Percentiles rank a stretch among this genome's conserved stretches.
Evolutionary conservation across 1,284 basidiomycete species (phyloP).

Genomic region (Cryptococcus floricola): DNA sequence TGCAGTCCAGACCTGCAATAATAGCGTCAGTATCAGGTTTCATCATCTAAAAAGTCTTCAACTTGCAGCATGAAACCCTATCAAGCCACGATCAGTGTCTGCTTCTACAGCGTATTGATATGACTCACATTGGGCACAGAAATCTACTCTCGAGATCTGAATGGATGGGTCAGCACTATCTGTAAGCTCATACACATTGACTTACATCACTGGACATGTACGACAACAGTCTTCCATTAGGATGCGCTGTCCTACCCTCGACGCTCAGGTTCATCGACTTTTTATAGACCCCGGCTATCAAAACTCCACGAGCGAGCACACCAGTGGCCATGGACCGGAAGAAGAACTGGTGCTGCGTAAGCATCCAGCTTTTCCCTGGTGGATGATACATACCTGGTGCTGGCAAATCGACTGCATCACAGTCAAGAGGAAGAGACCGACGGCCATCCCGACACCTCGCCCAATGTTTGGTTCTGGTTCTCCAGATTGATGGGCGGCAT

Average conservation of each 20-base stretch:
- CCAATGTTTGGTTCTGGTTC: constrained; percentile 58
- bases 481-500: constrained; percentile 52
- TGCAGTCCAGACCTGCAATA: constrained; percentile 56
- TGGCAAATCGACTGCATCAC: constrained; percentile 63
- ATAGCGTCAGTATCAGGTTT: background rate
- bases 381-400: constrained; percentile 55
- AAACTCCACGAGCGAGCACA: constrained; percentile 75
- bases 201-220: constrained; percentile 80
- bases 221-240: constrained; percentile 72
- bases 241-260: constrained; percentile 73
- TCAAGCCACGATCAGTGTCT: background rate
- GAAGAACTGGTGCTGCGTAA: background rate
- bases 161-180: constrained; percentile 61
- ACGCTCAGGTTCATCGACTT: constrained; percentile 61
- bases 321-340: constrained; percentile 63
- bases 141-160: constrained; percentile 44
- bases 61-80: constrained; percentile 57
- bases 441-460: constrained; percentile 67
- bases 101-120: background rate
- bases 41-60: background rate
- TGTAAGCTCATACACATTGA: constrained; percentile 82
- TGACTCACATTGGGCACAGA: constrained; percentile 38
- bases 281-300: constrained; percentile 84
- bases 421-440: constrained; percentile 69
- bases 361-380: background rate